Percentiles rank a stretch among this genome's conserved stretches.
Evolutionary conservation across 2,329 filamentous ascomycete species (phyloP).

Genomic region (Exutisphaerella laricina): DNA sequence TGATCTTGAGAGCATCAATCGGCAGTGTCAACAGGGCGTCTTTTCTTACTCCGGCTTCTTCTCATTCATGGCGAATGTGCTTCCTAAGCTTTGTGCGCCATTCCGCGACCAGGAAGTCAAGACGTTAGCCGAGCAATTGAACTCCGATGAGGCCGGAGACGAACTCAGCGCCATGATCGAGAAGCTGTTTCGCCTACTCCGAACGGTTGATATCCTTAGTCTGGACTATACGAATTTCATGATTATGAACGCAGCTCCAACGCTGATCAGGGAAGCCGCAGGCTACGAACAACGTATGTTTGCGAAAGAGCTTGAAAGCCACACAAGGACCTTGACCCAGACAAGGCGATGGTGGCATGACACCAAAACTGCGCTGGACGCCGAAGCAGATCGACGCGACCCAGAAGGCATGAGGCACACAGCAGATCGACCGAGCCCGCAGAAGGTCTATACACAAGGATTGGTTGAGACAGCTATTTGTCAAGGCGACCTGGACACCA

Average conservation of each 20-base stretch:
- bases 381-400: slow-evolving; percentile 63
- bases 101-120: slow-evolving; percentile 73
- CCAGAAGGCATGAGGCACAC: slow-evolving; percentile 61
- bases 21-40: slow-evolving; percentile 63
- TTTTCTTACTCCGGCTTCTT: slow-evolving; percentile 83
- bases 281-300: slow-evolving; percentile 73
- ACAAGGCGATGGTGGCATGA: slow-evolving; percentile 63
- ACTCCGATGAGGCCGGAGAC: slow-evolving; percentile 31
- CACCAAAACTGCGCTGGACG: slow-evolving; percentile 58
- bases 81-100: slow-evolving; percentile 75
- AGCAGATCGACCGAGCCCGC: slow-evolving; percentile 57
- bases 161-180: slow-evolving; percentile 62
- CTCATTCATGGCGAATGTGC: slow-evolving; percentile 64
- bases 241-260: slow-evolving; percentile 64
- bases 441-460: slow-evolving; percentile 70
- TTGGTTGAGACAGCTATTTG: slow-evolving; percentile 70
- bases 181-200: slow-evolving; percentile 67
- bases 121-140: slow-evolving; percentile 55
- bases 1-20: slow-evolving; percentile 64
- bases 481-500: slow-evolving; percentile 48
- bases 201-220: slow-evolving; percentile 70
- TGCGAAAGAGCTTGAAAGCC: slow-evolving; percentile 56
- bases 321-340: slow-evolving; percentile 49
- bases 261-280: slow-evolving; percentile 63
- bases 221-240: slow-evolving; percentile 75